Evolutionary conservation across 257 asterid species (phyloP).

Genomic region (Handroanthus guayacan): DNA sequence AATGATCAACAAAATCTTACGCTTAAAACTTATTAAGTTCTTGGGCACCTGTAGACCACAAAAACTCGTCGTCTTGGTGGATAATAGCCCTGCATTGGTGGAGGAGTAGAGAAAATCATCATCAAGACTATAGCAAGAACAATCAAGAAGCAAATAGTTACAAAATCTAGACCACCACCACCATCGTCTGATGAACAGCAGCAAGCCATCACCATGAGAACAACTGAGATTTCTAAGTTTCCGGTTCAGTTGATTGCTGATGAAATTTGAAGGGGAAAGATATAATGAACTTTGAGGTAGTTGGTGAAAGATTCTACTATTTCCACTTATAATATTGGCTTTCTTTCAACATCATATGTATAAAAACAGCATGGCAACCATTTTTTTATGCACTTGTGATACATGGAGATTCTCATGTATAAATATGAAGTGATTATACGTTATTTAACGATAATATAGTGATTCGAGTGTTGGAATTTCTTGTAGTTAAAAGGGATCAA

Average conservation of each 20-base stretch:
- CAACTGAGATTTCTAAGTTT: background rate
- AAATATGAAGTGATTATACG: no score
- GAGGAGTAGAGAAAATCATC: slow-evolving; percentile 8
- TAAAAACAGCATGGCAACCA: background rate
- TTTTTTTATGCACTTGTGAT: no score
- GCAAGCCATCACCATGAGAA: background rate
- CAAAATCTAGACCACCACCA: slow-evolving; percentile 18
- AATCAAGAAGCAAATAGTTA: slow-evolving; percentile 1
- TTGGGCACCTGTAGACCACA: background rate
- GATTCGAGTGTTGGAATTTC: no score
- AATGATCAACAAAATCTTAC: background rate
- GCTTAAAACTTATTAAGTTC: background rate
- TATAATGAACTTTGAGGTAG: background rate
- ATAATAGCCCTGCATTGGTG: background rate
- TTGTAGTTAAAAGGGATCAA: no score
- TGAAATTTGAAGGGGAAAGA: background rate
- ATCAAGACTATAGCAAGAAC: background rate
- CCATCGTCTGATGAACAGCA: slow-evolving; percentile 17
- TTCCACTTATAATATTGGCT: background rate
- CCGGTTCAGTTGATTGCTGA: background rate
- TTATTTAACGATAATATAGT: no score
- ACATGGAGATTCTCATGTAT: no score
- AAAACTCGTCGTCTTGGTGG: slow-evolving; percentile 16
- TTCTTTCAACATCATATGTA: background rate
- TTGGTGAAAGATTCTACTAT: background rate